Conservation (phyloP, 495 filamentous ascomycete genomes). For the Hypoxylon rickii region DNA sequence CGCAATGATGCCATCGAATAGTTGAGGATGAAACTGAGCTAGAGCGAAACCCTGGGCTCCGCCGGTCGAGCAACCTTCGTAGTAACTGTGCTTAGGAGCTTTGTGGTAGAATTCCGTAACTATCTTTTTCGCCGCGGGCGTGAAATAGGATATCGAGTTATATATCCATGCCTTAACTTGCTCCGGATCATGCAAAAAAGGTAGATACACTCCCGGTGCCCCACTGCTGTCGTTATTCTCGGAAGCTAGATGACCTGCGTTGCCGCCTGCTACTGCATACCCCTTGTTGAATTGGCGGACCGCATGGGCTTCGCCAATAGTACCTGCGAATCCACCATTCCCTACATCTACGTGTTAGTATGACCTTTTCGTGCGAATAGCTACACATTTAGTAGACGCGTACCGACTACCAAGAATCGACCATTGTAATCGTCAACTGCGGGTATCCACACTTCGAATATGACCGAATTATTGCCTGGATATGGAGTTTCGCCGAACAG, state of each 20-base stretch:
- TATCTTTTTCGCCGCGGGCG: slow-evolving; percentile 38
- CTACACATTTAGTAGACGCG: no score
- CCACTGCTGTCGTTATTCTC: slow-evolving; percentile 35
- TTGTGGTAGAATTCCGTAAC: slow-evolving; percentile 38
- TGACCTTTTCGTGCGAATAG: no score
- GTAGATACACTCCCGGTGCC: slow-evolving; percentile 28
- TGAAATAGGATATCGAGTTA: slow-evolving; percentile 47
- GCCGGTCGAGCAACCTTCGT: slow-evolving; percentile 50
- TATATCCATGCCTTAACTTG: slow-evolving; percentile 50
- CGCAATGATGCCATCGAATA: slow-evolving; percentile 51
- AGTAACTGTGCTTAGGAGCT: slow-evolving; percentile 42
- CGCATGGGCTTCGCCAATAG: slow-evolving; percentile 39
- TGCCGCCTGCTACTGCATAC: slow-evolving; percentile 44
- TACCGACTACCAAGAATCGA: slow-evolving; percentile 42
- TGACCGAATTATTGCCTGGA: slow-evolving; percentile 16
- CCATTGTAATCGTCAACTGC: slow-evolving; percentile 30
- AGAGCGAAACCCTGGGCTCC: slow-evolving; percentile 55
- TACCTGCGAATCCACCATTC: slow-evolving; percentile 47
- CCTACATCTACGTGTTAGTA: slow-evolving; percentile 25
- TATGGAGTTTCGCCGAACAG: slow-evolving; percentile 19
- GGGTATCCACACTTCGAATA: slow-evolving; percentile 40
- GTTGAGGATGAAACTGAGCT: slow-evolving; percentile 46
- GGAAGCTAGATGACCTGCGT: slow-evolving; percentile 40
- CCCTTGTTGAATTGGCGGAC: slow-evolving; percentile 41
- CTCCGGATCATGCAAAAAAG: slow-evolving; percentile 42